A percentile compares a stretch with the other conserved stretches of the same genome.
Evolutionary conservation across 306 rosid species (phyloP).

Genomic region (Cucumis cinereus): DNA sequence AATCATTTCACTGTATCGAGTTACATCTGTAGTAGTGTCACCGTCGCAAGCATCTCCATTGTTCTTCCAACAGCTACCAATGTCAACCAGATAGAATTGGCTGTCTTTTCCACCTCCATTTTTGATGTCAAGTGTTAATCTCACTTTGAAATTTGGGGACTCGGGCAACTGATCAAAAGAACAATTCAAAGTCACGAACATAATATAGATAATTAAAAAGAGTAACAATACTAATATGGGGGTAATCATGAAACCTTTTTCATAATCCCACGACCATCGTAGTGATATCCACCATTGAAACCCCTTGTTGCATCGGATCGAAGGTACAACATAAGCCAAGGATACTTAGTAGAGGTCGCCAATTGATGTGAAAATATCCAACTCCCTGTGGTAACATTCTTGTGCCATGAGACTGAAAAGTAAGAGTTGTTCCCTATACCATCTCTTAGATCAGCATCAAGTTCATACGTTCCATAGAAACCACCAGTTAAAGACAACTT

Average conservation of each 20-base stretch:
- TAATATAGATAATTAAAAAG: too few species aligned
- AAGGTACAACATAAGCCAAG: conserved; percentile 47
- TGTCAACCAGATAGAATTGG: conserved; percentile 37
- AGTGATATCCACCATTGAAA: conserved; percentile 46
- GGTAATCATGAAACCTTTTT: conserved; percentile 18
- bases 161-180: conserved; percentile 22
- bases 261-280: conserved; percentile 35
- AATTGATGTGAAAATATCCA: conserved; percentile 35
- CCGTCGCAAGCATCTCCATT: conserved; percentile 37
- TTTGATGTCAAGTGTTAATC: conserved; percentile 26
- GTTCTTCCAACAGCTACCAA: conserved; percentile 54
- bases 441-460: conserved; percentile 30
- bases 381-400: conserved; percentile 33
- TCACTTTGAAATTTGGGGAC: conserved; percentile 40
- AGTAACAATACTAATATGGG: too few species aligned
- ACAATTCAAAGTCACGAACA: not conserved
- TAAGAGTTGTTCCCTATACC: conserved; percentile 27
- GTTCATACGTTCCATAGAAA: conserved; percentile 48
- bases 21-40: conserved; percentile 29
- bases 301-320: conserved; percentile 42
- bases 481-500: conserved; percentile 19
- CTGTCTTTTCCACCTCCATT: conserved; percentile 37
- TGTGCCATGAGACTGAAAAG: conserved; percentile 38
- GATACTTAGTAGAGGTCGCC: conserved; percentile 37
- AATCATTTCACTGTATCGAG: conserved; percentile 46